Evolutionary conservation across 108 stramenopile species (phyloP).

Genomic region (Pseudonitzschia pungens): DNA sequence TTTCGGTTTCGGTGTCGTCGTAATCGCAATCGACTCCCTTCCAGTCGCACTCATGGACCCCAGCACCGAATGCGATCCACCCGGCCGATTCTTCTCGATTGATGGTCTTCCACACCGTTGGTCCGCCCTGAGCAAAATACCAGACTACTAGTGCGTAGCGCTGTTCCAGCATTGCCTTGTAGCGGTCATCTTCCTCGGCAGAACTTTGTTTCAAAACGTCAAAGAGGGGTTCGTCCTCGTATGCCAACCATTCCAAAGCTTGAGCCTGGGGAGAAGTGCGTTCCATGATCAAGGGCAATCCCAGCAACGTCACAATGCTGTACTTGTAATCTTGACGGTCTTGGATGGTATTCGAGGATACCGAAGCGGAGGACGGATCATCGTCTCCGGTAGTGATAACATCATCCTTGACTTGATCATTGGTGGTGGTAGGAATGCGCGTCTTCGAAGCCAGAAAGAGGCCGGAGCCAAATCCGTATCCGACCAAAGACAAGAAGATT

Average conservation of each 20-base stretch:
- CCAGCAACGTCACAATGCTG: not conserved
- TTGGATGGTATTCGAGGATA: not conserved
- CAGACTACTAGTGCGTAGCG: slow-evolving; percentile 30
- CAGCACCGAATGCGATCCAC: slow-evolving; percentile 23
- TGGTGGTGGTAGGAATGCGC: not conserved
- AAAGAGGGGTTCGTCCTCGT: slow-evolving; percentile 27
- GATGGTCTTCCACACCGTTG: slow-evolving; percentile 28
- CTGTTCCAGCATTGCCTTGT: slow-evolving; percentile 12
- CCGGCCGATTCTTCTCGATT: slow-evolving; percentile 26
- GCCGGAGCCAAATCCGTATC: slow-evolving; percentile 18
- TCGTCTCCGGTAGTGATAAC: too few species aligned
- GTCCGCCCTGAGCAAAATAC: slow-evolving; percentile 36
- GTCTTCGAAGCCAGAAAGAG: not conserved
- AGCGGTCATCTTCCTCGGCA: not conserved
- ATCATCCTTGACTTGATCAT: not conserved
- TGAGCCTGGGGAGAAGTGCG: slow-evolving; percentile 18
- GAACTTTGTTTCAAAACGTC: not conserved
- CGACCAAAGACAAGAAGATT: slow-evolving; percentile 1
- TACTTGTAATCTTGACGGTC: slow-evolving; percentile 14
- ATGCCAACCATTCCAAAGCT: slow-evolving; percentile 28
- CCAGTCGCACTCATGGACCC: slow-evolving; percentile 39
- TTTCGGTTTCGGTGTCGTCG: not conserved
- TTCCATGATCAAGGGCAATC: slow-evolving; percentile 8
- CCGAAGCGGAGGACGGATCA: not conserved
- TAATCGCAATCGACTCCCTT: slow-evolving; percentile 28